These are phyloP conservation scores for Leucocoprinus sp. DNA, from an alignment of 768 basidiomycete species.

Conservation along the genomic window DNA sequence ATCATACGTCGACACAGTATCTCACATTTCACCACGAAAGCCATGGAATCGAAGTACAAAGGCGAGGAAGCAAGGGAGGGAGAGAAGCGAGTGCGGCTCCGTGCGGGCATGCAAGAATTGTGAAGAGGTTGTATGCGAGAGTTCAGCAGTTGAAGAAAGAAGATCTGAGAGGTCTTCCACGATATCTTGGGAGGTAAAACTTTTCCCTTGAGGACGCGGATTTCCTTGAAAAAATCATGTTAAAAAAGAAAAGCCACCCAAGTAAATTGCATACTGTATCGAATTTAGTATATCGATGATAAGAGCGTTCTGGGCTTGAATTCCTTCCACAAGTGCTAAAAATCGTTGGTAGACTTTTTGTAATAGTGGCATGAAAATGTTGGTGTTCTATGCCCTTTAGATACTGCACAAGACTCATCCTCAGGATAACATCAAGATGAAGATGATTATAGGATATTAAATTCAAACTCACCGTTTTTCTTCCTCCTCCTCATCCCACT, in stretches of 20 bases:
- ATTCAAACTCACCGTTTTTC: constrained; percentile 14
- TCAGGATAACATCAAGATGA: constrained; percentile 12
- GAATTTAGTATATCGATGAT: constrained; percentile 52
- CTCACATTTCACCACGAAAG: constrained; percentile 85
- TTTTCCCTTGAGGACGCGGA: background rate
- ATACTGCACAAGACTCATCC: constrained; percentile 41
- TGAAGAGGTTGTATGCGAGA: constrained; percentile 76
- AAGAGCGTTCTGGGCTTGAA: constrained; percentile 51
- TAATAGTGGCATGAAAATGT: constrained; percentile 58
- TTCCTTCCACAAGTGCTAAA: constrained; percentile 56
- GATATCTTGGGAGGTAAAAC: constrained; percentile 22
- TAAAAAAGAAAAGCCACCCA: background rate
- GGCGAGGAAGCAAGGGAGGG: constrained; percentile 64
- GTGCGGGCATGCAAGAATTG: constrained; percentile 70
- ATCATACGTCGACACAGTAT: constrained; percentile 85
- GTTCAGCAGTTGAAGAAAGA: constrained; percentile 72
- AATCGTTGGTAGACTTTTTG: constrained; percentile 53
- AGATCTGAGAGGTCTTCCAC: constrained; percentile 70
- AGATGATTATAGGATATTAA: background rate
- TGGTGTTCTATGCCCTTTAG: constrained; percentile 62
- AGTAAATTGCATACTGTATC: constrained; percentile 23
- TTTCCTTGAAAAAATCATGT: background rate
- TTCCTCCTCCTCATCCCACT: constrained; percentile 33
- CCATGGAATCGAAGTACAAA: constrained; percentile 85
- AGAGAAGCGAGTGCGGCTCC: constrained; percentile 70